Evolutionary conservation across 1,139 yeast species (phyloP).

Genomic region (Saccharomyces hybrid): DNA sequence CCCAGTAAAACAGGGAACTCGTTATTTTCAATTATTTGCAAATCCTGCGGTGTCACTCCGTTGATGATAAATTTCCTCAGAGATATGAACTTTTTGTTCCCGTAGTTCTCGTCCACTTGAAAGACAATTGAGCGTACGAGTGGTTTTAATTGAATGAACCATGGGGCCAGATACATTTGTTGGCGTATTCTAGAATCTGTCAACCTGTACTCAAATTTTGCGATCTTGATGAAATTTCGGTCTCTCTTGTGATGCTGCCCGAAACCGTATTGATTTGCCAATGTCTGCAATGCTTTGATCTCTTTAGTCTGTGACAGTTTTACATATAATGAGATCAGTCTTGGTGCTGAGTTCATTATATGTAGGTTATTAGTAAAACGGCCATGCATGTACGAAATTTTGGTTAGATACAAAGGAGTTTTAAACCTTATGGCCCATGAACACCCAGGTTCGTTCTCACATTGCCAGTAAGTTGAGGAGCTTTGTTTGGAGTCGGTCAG

Average conservation of each 20-base stretch:
- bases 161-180: constrained; percentile 25
- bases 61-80: constrained; percentile 31
- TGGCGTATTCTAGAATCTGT: constrained; percentile 24
- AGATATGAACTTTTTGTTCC: constrained; percentile 31
- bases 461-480: constrained; percentile 32
- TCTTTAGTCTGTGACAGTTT: constrained; percentile 14
- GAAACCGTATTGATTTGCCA: constrained; percentile 13
- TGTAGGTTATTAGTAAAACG: constrained; percentile 31
- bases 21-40: constrained; percentile 23
- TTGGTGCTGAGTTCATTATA: constrained; percentile 34
- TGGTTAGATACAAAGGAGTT: constrained; percentile 32
- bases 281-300: constrained; percentile 6
- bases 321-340: constrained; percentile 28
- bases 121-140: constrained; percentile 29
- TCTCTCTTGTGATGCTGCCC: constrained; percentile 17
- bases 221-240: constrained; percentile 21
- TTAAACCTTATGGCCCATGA: constrained; percentile 32
- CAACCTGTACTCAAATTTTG: constrained; percentile 25
- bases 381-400: constrained; percentile 31
- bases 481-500: constrained; percentile 20
- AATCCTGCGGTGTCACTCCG: constrained; percentile 33
- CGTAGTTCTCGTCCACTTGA: constrained; percentile 30
- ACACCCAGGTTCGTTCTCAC: constrained; percentile 19
- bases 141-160: constrained; percentile 26
- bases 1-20: constrained; percentile 11